These are phyloP conservation scores for Candida pseudocylindracea DNA, from an alignment of 1,139 yeast genomes.

Conservation along the genomic window DNA sequence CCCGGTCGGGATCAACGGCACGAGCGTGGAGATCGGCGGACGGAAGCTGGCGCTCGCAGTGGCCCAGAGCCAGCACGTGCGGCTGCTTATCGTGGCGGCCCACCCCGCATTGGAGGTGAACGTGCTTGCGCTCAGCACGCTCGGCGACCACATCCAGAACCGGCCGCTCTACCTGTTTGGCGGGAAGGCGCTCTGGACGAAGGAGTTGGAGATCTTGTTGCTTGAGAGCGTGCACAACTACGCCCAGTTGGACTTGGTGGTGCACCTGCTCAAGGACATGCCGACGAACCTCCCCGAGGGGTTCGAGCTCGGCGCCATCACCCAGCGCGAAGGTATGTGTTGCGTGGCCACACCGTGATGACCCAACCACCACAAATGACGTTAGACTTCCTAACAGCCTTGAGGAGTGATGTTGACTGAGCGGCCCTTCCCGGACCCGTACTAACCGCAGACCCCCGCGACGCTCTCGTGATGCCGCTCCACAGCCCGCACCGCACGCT, in stretches of 20 bases:
- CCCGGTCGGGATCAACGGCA: too few species aligned
- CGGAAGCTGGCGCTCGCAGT: conserved; percentile 78
- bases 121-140: conserved; percentile 60
- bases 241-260: conserved; percentile 67
- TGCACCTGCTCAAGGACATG: conserved; percentile 87
- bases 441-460: conserved; percentile 36
- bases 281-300: conserved; percentile 84
- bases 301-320: conserved; percentile 72
- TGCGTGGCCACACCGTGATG: too few species aligned
- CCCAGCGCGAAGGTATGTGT: conserved; percentile 37
- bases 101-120: conserved; percentile 42
- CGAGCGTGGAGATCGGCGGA: conserved; percentile 45
- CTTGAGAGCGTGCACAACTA: conserved; percentile 36
- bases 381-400: too few species aligned
- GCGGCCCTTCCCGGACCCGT: too few species aligned
- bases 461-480: conserved; percentile 67
- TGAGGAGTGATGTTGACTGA: too few species aligned
- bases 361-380: too few species aligned
- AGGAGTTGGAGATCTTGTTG: conserved; percentile 68
- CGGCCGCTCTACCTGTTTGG: conserved; percentile 87
- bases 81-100: conserved; percentile 27
- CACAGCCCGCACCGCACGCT: conserved; percentile 41
- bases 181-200: conserved; percentile 92
- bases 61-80: conserved; percentile 61
- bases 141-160: conserved; percentile 75